A percentile compares a stretch with the other conserved stretches of the same genome.
phyloP scores from a whole-genome alignment of 352 stramenopile genomes.

The Globisporangium heterothallicum region DNA sequence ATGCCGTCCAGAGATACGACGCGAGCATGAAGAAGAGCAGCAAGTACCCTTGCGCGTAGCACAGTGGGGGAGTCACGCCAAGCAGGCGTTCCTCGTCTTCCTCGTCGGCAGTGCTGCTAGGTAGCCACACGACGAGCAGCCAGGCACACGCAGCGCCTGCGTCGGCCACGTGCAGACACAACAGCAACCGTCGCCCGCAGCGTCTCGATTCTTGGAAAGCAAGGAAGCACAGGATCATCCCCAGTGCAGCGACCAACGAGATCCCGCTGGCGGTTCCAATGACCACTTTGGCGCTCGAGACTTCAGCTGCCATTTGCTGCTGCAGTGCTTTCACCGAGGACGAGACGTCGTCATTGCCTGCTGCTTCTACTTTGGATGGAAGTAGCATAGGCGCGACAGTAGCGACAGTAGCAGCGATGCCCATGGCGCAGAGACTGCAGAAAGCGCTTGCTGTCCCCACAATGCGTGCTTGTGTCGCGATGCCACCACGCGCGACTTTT shows the following conservation, averaged over 20 bases:
- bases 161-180: constrained; percentile 63
- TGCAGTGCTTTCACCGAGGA: constrained; percentile 8
- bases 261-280: constrained; percentile 31
- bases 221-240: constrained; percentile 56
- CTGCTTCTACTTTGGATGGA: background rate
- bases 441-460: no score
- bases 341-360: background rate
- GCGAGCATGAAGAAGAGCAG: constrained; percentile 63
- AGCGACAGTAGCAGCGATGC: no score
- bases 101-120: constrained; percentile 9
- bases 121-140: constrained; percentile 44
- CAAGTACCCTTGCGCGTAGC: constrained; percentile 39
- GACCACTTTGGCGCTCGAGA: constrained; percentile 36
- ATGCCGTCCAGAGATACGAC: constrained; percentile 70
- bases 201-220: constrained; percentile 57
- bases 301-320: constrained; percentile 13
- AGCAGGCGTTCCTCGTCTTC: background rate
- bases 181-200: constrained; percentile 53
- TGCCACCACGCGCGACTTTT: constrained; percentile 2
- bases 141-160: constrained; percentile 38
- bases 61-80: background rate
- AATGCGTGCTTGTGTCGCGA: no score
- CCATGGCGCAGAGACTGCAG: no score
- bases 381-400: no score
- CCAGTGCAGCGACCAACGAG: constrained; percentile 37